Base-by-base conservation (phyloP, 306 rosid species). In the Adenanthera pavonina region DNA sequence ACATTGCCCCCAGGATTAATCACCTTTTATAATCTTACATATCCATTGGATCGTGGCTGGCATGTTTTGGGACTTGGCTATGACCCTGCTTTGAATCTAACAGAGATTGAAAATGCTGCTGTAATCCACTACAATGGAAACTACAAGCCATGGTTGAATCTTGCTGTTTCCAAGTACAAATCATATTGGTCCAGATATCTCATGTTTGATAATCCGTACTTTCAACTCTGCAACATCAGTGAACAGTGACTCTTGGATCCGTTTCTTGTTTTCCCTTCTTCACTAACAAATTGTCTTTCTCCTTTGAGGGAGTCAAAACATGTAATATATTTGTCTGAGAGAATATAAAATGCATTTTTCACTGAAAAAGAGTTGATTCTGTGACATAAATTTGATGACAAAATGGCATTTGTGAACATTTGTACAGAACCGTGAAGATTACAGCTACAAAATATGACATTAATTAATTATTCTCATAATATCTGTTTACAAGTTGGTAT, bases 41-140 rank as follows among this genome's bases (percentile, higher is more conserved):
- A 86, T 86, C 93, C 98, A 0, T 90, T 95, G 73, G 91, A 93
- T 77, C 90, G 94, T 57, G 90, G 92, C 51, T 95, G 98, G 98
- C 99, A 95, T 80, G 97, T 89, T 46, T 77, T 95, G 88, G 99
- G 99, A 77, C 99, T 95, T 57, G 99, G 98, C 69, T 95, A 95
- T 70, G 99, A 95, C 85, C 98, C 99, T 2, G 98, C 99, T 64
- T 82, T 95, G 69, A 93, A 95, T 85, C 83, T 78, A 46, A 92
- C 98, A 4, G 97, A 86, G 83, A 93, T 95, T 82, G 94, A 84
- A 80, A 89, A 89, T 30, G 99, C 90, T 3, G 97, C 98, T 4
- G 99, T 95, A 43, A 85, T 95, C 80, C 99, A 95, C 88, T 95
- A 93, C 91, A 95, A 95, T 25, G 99, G 99, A 82, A 95, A 95